Conservation (phyloP, 495 filamentous ascomycete genomes). For the Penicillium pancosmium region DNA sequence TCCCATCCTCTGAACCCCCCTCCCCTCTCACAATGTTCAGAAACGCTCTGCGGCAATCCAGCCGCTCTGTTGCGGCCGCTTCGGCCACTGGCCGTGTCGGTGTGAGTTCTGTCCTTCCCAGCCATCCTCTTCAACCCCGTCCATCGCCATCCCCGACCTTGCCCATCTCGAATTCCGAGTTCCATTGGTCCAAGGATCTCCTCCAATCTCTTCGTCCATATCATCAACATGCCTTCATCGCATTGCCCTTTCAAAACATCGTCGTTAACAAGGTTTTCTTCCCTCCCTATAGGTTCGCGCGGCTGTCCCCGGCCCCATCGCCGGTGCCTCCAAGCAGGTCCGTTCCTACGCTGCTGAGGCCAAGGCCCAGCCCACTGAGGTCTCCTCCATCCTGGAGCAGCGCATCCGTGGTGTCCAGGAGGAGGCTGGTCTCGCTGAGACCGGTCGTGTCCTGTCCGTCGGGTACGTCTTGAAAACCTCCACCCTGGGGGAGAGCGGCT, state of each 20-base stretch:
- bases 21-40: slow-evolving; percentile 79
- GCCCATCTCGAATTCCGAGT: slow-evolving; percentile 43
- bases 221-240: slow-evolving; percentile 28
- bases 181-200: slow-evolving; percentile 42
- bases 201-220: slow-evolving; percentile 29
- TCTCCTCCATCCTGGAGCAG: slow-evolving; percentile 98
- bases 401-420: slow-evolving; percentile 96
- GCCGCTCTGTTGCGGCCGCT: slow-evolving; percentile 89
- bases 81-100: slow-evolving; percentile 87
- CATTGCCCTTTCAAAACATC: slow-evolving; percentile 32
- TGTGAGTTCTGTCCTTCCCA: slow-evolving; percentile 63
- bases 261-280: slow-evolving; percentile 51
- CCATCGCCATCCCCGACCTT: slow-evolving; percentile 31
- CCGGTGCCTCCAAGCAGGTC: slow-evolving; percentile 73
- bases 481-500: slow-evolving; percentile 12
- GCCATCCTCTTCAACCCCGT: slow-evolving; percentile 44
- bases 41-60: slow-evolving; percentile 94
- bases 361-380: slow-evolving; percentile 95
- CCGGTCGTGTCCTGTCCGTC: slow-evolving; percentile 96
- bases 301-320: slow-evolving; percentile 75
- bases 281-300: slow-evolving; percentile 70
- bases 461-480: slow-evolving; percentile 70
- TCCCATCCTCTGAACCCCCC: slow-evolving; percentile 51
- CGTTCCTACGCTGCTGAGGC: slow-evolving; percentile 91
- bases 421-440: slow-evolving; percentile 95